Evolutionary conservation across 139 green algal genomes (phyloP), one percentile per base, ranked within the genome.

Genomic region (Haematococcus lacustris): DNA sequence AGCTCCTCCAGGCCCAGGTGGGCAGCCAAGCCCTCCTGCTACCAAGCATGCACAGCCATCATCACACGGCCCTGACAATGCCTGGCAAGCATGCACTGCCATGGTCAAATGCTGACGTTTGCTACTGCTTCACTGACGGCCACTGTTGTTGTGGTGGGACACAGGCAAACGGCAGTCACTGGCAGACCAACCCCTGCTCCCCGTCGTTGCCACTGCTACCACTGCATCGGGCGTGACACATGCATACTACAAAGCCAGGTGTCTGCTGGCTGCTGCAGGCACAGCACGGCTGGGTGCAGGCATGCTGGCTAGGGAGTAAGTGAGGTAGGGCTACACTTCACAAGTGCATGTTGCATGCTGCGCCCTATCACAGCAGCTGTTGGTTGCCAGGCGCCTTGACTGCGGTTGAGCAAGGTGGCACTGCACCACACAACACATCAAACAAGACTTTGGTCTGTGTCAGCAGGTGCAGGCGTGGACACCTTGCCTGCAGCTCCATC

Each of bases 1-100:
- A 84, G 50, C 71, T 84, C 74, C 70, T 83, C 73, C 35, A 83
- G 57, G 30, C 51, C 70, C 34, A 23, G 68, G 73, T 74, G 75
- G 40, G 64, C 26, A 25, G 30, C 38, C 6, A 83, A 59, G 28
- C 78, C 78, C 1, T 60, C 47, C 51, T 74, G 59, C 39, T 71
- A 13, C 33, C 47, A n/a, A 33, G 61, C 37, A 30, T 59, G 39
- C 65, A 59, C 37, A 51, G 35, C 25, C 7, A 34, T 13, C 28
- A 33, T 64, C 28, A 33, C 25, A 57, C 13, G 21, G 13, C 21
- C 53, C 4, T 64, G 32, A 41, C 32, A 6, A 41, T 26, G 3
- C 30, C 33, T 43, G 4, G 5, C 61, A n/a, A n/a, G n/a, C n/a
- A n/a, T n/a, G n/a, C n/a, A 40, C 32, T 47, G 61, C 61, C 61